Conservation (phyloP, 1,284 basidiomycete genomes). For the Heliocybe sulcata region DNA sequence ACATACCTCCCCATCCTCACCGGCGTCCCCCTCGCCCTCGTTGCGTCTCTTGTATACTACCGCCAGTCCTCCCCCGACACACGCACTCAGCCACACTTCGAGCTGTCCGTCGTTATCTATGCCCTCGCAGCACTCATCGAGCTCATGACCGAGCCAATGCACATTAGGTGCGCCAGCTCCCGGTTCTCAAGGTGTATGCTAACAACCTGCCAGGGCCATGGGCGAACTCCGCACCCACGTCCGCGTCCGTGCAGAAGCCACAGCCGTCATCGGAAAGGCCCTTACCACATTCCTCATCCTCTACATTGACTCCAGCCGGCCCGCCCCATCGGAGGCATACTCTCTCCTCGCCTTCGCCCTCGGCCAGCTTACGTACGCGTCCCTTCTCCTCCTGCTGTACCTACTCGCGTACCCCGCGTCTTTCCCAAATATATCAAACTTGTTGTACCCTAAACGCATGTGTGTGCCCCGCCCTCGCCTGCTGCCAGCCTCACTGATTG, state of each 20-base stretch:
- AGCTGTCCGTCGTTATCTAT: constrained; percentile 60
- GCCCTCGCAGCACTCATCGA: constrained; percentile 69
- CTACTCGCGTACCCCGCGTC: background rate
- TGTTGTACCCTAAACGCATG: background rate
- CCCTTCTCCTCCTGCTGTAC: constrained; percentile 26
- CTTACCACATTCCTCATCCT: constrained; percentile 63
- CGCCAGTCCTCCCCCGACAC: constrained; percentile 38
- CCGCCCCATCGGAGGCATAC: constrained; percentile 24
- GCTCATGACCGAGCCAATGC: constrained; percentile 77
- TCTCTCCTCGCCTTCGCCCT: constrained; percentile 78
- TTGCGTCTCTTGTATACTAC: constrained; percentile 42
- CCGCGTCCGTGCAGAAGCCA: constrained; percentile 78
- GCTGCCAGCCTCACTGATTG: background rate
- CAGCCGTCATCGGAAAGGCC: constrained; percentile 72
- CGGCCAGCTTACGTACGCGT: constrained; percentile 70
- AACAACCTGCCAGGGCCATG: constrained; percentile 45
- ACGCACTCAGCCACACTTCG: constrained; percentile 57
- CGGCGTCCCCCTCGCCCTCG: constrained; percentile 45
- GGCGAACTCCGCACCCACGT: constrained; percentile 56
- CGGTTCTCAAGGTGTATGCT: background rate
- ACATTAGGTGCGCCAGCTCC: constrained; percentile 48
- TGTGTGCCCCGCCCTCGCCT: background rate
- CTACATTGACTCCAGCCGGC: constrained; percentile 30
- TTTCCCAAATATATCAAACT: background rate
- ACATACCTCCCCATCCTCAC: constrained; percentile 51